phyloP scores from a whole-genome alignment of 257 asterid species.

The Echium plantagineum region DNA sequence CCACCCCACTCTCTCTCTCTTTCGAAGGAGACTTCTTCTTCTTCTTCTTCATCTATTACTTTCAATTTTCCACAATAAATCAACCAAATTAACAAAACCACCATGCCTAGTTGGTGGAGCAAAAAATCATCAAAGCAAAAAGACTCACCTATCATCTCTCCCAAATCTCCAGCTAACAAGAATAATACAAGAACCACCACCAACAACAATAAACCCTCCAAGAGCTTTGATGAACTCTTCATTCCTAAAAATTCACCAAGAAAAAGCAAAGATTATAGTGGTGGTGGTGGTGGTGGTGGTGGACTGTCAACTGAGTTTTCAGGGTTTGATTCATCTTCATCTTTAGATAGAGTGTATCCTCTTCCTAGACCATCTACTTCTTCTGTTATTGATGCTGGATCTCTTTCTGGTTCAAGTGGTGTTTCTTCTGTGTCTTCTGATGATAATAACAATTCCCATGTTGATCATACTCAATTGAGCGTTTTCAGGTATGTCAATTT shows the following conservation, averaged over 20 bases:
- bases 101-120: constrained; percentile 40
- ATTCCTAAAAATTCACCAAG: constrained; percentile 55
- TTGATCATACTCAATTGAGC: constrained; percentile 31
- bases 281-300: constrained; percentile 23
- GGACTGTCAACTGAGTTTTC: constrained; percentile 67
- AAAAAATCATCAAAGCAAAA: constrained; percentile 25
- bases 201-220: constrained; percentile 9
- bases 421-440: constrained; percentile 80
- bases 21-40: background rate
- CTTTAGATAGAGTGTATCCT: constrained; percentile 56
- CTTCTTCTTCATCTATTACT: background rate
- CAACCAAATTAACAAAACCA: background rate
- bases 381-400: constrained; percentile 14
- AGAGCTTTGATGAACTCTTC: constrained; percentile 50
- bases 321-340: constrained; percentile 87
- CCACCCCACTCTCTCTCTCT: too few species aligned
- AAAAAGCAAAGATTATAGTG: constrained; percentile 19
- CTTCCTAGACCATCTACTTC: constrained; percentile 54
- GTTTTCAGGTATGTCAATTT: constrained; percentile 31
- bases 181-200: too few species aligned
- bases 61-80: background rate
- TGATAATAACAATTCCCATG: constrained; percentile 31
- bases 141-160: constrained; percentile 14
- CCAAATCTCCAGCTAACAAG: constrained; percentile 7
- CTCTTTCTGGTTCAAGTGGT: constrained; percentile 72